Evolutionary conservation across 345 rosid genomes (phyloP), one percentile per base, ranked within the genome.

Genomic region (Rhizophora apiculata): DNA sequence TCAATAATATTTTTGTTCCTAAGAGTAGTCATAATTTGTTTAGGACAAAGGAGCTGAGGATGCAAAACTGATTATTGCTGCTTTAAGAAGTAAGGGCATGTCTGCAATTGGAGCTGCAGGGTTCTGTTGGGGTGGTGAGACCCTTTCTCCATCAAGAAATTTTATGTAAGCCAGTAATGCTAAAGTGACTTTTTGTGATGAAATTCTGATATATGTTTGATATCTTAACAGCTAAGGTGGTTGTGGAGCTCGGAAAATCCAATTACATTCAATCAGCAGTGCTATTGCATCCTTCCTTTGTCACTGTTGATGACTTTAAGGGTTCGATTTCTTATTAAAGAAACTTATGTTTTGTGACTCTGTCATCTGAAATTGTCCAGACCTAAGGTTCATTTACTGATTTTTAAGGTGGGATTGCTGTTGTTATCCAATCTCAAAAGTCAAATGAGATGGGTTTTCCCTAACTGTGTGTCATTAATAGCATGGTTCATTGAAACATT

Each of bases 121-220:
- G 10, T 78, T 78, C 71, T 83, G 86, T 69, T 83, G 86, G 86
- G 86, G 82, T 29, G 86, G 81, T 80, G 63, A 64, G 82, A 24
- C 49, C 60, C 26, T 8, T 51, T 36, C 59, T 31, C 6, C 36
- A 31, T 55, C 13, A 27, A 62, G 67, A 27, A 22, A 24, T n/a
- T 62, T 11, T 58, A 18, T 9, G 21, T 34, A 58, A 20, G 22
- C 49, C 49, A 5, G 8, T 29, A 34, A 24, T 30, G 1, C 39
- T 21, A 16, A n/a, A 29, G 46, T 18, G 32, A 7, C 58, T 54
- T 36, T 11, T 36, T 30, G 15, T 6, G 49, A 13, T 7, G 6
- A 48, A 13, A 37, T n/a, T 37, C 20, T 36, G 37, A 34, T n/a
- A 16, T 30, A 10, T 19, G 4, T 20, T 8, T 22, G 30, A 8